phyloP scores from a whole-genome alignment of 306 rosid genomes.

The Quercus ilex region DNA sequence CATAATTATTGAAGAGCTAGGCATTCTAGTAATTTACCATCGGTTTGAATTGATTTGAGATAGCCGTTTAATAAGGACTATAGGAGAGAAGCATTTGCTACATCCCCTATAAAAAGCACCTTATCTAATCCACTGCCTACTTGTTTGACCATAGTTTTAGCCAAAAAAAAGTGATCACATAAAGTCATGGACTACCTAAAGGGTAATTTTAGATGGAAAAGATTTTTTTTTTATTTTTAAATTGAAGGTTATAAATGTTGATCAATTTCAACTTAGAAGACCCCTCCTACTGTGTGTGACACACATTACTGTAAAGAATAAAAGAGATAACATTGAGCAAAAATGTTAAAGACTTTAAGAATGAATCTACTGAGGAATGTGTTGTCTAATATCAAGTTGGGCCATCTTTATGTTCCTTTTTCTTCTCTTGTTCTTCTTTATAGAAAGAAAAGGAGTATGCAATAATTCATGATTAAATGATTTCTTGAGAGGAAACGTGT shows the following conservation, averaged over 20 bases:
- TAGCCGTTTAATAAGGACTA: slow-evolving; percentile 26
- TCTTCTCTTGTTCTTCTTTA: too few relatives aligned
- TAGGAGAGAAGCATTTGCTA: slow-evolving; percentile 6
- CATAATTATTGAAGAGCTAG: neutral
- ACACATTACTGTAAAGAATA: too few relatives aligned
- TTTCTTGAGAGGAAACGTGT: neutral
- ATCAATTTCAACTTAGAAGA: too few relatives aligned
- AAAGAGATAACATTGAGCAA: too few relatives aligned
- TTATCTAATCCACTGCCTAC: neutral
- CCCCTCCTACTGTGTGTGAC: too few relatives aligned
- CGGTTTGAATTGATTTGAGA: slow-evolving; percentile 13
- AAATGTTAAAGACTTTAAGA: too few relatives aligned
- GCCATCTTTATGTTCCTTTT: too few relatives aligned
- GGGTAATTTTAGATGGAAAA: neutral
- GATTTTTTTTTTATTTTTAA: too few relatives aligned
- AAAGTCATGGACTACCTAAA: neutral
- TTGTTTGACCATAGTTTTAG: neutral
- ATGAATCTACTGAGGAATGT: too few relatives aligned
- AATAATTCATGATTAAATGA: neutral
- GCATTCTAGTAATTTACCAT: neutral
- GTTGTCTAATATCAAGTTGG: too few relatives aligned
- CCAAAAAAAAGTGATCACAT: neutral
- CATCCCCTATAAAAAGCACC: slow-evolving; percentile 6
- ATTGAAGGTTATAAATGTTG: neutral
- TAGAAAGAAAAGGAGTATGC: neutral